Evolutionary conservation across 2,329 filamentous ascomycete species (phyloP).

Genomic region (Colletotrichum siamense): DNA sequence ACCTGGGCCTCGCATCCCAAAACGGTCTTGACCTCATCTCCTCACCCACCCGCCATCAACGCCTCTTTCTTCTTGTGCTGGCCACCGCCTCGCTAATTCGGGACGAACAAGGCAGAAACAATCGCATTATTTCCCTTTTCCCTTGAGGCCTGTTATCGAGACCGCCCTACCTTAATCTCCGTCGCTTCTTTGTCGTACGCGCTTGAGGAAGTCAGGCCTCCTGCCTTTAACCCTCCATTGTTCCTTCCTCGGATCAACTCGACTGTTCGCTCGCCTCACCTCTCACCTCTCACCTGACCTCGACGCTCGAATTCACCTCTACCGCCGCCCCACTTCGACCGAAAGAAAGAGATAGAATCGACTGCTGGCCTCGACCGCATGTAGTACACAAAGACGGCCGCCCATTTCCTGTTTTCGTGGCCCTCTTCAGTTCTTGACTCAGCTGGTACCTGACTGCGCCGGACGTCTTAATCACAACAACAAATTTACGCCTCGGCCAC

Average conservation of each 20-base stretch:
- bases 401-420: background rate
- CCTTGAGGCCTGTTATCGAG: conserved; percentile 7
- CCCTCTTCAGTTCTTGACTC: conserved; percentile 21
- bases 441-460: conserved; percentile 20
- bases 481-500: background rate
- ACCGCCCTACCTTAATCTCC: conserved; percentile 9
- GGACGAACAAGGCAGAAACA: conserved; percentile 18
- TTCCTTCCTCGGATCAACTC: conserved; percentile 1
- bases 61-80: background rate
- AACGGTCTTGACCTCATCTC: background rate
- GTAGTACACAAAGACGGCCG: background rate
- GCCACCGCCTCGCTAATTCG: background rate
- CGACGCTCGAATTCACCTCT: background rate
- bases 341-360: background rate
- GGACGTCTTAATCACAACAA: conserved; percentile 11
- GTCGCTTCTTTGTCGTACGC: background rate
- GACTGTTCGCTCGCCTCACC: background rate
- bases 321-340: background rate
- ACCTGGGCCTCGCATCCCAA: conserved; percentile 6
- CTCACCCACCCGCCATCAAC: conserved; percentile 1
- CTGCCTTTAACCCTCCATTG: conserved; percentile 3
- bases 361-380: background rate
- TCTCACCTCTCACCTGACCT: background rate
- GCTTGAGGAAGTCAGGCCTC: conserved; percentile 14
- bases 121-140: conserved; percentile 19